Evolutionary conservation across 2,329 filamentous ascomycete genomes (phyloP).

Genomic region (Xylariaceae sp.): DNA sequence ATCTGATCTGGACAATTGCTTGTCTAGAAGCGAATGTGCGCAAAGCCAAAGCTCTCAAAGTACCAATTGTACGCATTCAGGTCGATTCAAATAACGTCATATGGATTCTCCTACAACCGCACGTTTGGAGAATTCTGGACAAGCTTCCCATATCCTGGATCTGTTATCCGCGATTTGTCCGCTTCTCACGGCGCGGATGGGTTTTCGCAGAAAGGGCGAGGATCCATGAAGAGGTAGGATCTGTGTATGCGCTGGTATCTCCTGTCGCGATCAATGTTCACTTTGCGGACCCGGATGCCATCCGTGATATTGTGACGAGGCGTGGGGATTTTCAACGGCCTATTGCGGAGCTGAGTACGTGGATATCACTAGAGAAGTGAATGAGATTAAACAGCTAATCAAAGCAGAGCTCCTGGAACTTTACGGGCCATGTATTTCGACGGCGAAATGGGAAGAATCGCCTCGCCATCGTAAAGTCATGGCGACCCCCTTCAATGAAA

Average conservation of each 20-base stretch:
- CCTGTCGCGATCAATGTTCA: constrained; percentile 21
- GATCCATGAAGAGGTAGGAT: constrained; percentile 16
- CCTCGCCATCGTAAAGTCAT: constrained; percentile 28
- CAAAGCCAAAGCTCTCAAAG: constrained; percentile 18
- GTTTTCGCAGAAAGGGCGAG: constrained; percentile 16
- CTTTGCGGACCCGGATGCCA: constrained; percentile 24
- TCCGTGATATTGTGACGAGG: constrained; percentile 21
- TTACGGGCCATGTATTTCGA: constrained; percentile 31
- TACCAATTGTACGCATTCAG: constrained; percentile 24
- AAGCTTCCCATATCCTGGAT: constrained; percentile 20
- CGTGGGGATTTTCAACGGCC: constrained; percentile 24
- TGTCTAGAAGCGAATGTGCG: constrained; percentile 24
- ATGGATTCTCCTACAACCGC: constrained; percentile 24
- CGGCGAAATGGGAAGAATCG: constrained; percentile 29
- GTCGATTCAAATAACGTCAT: constrained; percentile 22
- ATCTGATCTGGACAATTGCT: constrained; percentile 20
- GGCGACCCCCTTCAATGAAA: constrained; percentile 30
- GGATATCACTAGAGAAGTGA: too few relatives aligned
- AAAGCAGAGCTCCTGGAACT: constrained; percentile 25
- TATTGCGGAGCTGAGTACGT: constrained; percentile 18
- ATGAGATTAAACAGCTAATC: constrained; percentile 1
- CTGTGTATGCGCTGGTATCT: constrained; percentile 26
- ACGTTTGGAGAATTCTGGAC: constrained; percentile 23
- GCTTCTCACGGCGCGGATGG: constrained; percentile 27
- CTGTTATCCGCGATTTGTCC: constrained; percentile 23